Conservation (phyloP, 2,329 filamentous ascomycete genomes). For the Massarina eburnea region DNA sequence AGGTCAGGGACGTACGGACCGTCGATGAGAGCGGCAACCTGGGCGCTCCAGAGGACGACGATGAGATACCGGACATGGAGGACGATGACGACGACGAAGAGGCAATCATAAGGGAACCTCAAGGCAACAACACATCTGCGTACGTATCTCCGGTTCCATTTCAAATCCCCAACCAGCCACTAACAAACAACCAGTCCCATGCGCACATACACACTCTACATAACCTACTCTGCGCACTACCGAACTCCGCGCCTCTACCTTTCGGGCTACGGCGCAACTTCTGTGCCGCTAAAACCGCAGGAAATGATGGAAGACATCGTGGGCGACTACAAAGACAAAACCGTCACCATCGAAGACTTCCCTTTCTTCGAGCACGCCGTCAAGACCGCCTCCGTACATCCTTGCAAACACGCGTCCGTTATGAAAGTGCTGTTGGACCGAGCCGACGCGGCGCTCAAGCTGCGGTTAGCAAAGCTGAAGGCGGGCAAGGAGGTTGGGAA, state of each 20-base stretch:
- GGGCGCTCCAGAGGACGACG: slow-evolving; percentile 68
- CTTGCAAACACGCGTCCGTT: slow-evolving; percentile 94
- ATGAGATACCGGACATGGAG: slow-evolving; percentile 97
- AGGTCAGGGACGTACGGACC: slow-evolving; percentile 79
- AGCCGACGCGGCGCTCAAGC: slow-evolving; percentile 87
- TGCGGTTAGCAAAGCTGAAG: slow-evolving; percentile 79
- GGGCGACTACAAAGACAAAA: slow-evolving; percentile 97
- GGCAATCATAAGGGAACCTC: slow-evolving; percentile 77
- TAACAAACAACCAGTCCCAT: slow-evolving; percentile 60
- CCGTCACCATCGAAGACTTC: slow-evolving; percentile 96
- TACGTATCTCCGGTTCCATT: slow-evolving; percentile 45
- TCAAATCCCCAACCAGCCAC: slow-evolving; percentile 6
- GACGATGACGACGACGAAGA: slow-evolving; percentile 93
- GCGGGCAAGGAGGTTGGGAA: slow-evolving; percentile 59
- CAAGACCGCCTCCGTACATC: slow-evolving; percentile 96
- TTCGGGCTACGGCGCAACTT: slow-evolving; percentile 79
- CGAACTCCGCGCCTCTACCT: slow-evolving; percentile 93
- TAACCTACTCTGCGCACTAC: slow-evolving; percentile 96
- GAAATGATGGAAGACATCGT: slow-evolving; percentile 97
- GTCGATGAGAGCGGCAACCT: slow-evolving; percentile 88
- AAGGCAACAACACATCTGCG: slow-evolving; percentile 55
- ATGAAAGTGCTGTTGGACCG: slow-evolving; percentile 98
- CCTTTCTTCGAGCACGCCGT: slow-evolving; percentile 88
- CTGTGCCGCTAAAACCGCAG: slow-evolving; percentile 77
- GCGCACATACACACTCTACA: slow-evolving; percentile 97